A percentile compares a stretch with the other conserved stretches of the same genome.
Evolutionary conservation across 148 eudicot species (phyloP).

Genomic region (Gaultheria prostrata): DNA sequence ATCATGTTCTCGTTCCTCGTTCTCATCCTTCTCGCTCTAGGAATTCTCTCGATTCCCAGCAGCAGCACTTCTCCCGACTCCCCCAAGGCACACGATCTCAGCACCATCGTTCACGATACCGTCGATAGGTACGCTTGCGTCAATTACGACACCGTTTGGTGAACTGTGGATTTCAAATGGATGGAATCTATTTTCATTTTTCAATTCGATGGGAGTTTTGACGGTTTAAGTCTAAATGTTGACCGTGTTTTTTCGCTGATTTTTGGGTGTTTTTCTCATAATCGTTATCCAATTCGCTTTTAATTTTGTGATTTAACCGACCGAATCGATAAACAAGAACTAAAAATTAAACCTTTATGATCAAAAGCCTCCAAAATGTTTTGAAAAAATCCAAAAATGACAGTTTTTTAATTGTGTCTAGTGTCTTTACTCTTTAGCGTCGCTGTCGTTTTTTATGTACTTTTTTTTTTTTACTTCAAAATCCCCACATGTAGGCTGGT

Average conservation of each 20-base stretch:
- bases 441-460: too few species aligned
- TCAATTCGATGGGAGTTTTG: not conserved
- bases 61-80: slow-evolving; percentile 22
- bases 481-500: not conserved
- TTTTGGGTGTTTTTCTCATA: too few species aligned
- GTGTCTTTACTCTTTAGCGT: too few species aligned
- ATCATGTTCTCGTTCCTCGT: slow-evolving; percentile 41
- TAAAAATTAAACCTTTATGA: too few species aligned
- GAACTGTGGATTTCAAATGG: not conserved
- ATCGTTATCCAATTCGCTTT: too few species aligned
- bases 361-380: too few species aligned
- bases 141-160: not conserved
- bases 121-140: slow-evolving; percentile 32
- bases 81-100: slow-evolving; percentile 49
- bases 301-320: too few species aligned
- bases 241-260: too few species aligned
- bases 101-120: slow-evolving; percentile 44
- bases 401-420: too few species aligned
- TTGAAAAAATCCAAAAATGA: too few species aligned
- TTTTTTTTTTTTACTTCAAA: not conserved
- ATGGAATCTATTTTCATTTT: not conserved
- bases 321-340: too few species aligned
- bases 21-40: slow-evolving; percentile 58
- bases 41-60: slow-evolving; percentile 60
- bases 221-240: not conserved